Evolutionary conservation across 2,329 filamentous ascomycete genomes (phyloP), one percentile per base, ranked within the genome.

Genomic region (Fusarium coffeatum): DNA sequence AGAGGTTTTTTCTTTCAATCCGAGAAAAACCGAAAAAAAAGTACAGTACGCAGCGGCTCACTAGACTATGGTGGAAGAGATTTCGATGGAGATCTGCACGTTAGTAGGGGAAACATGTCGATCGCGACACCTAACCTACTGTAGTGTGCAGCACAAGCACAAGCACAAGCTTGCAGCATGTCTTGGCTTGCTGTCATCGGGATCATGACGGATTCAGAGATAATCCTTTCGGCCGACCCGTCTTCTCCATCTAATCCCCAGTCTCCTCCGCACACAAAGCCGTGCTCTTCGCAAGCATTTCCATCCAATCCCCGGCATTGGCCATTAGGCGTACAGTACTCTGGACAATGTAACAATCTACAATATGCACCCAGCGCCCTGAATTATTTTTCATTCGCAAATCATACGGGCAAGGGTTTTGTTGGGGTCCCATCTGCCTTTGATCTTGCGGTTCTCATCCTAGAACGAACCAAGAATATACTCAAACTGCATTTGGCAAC

Each of bases 231-330:
- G 67, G 67, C 67, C 67, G 67, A 70, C 63, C 59, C 48, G 43
- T 70, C 48, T 48, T 41, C 53, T 65, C 66, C 66, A 71, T 58
- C 54, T 55, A 47, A 51, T 62, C 62, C 66, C 56, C 66, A 70
- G 68, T 71, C 53, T 68, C 54, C 50, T 71, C 43, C 55, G 30
- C 64, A 66, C 18, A 22, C 63, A 66, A 62, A 66, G 43, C 64
- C 68, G 46, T 62, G 55, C 47, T 54, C 47, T 23, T 68, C 18
- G 28, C 45, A 55, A 61, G 54, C 59, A 70, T 73, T 73, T 68
- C 71, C 71, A 70, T 65, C 55, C 71, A 73, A 73, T 73, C 56
- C 62, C 71, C 71, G 62, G 42, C 40, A 28, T 45, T 53, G 18
- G 43, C 51, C 51, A 49, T 50, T 41, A 60, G 37, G 34, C 34